Evolutionary conservation across 768 basidiomycete species (phyloP), one percentile per base, ranked within the genome.

Genomic region (Porpolomopsis calyptriformis): DNA sequence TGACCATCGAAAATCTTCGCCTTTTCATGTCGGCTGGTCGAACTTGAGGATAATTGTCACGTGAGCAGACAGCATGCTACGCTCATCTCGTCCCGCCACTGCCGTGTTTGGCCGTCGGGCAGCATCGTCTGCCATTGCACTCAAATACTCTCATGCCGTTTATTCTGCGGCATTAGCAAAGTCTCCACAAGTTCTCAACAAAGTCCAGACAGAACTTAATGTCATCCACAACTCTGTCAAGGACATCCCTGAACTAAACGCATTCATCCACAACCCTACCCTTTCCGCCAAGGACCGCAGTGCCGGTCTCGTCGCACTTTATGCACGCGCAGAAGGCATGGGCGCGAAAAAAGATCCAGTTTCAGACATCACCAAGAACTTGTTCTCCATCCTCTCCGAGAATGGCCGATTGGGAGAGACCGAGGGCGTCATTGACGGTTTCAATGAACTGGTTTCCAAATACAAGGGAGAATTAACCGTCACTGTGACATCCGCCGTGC

Each of bases 381-480:
- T 99, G 55, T 80, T 99, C 61, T 63, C 64, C 29, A 81, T 98
- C 55, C 77, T 99, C 50, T 84, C 87, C 49, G 87, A 94, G 65
- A 99, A 99, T 64, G 92, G 92, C 48, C 76, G 96, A 53, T 73
- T 98, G 51, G 75, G 69, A 51, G 86, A 94, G 72, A 80, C 86
- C 14, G 69, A 78, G 55, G 82, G 82, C 49, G 89, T 94, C 52
- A 86, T 97, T 57, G 79, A 85, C 59, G 90, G 87, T 50, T 97
- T 97, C 71, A 82, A 87, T 55, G 82, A 83, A 62, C 79, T 98
- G 53, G 82, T 94, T 49, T 67, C 87, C 37, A 79, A 85, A 57
- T 78, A 97, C 75, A 83, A 78, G 64, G 96, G 96, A 55, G 94
- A 98, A 69, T 70, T 97, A 52, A 87, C 83, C 60, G 87, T 98